Evolutionary conservation across 345 rosid genomes (phyloP).

Genomic region (Raphanus raphanistrum): DNA sequence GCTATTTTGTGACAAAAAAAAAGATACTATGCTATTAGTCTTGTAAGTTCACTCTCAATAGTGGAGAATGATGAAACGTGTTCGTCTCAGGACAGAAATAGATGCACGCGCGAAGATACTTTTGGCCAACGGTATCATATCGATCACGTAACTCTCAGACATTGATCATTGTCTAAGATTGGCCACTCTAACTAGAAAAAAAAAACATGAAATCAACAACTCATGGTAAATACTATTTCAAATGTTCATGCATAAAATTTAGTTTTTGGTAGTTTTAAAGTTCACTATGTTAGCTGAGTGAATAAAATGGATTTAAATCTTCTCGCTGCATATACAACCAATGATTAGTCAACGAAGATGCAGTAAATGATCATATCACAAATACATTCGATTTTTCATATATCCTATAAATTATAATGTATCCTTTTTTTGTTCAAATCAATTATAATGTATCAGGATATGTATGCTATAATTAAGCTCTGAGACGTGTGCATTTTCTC

Average conservation of each 20-base stretch:
- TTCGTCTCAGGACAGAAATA: not conserved
- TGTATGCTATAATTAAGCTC: not conserved
- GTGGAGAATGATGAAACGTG: not conserved
- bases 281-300: not conserved
- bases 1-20: too few relatives aligned
- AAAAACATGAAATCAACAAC: not conserved
- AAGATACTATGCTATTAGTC: not conserved
- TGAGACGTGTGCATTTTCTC: not conserved
- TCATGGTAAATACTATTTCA: not conserved
- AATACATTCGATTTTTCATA: not conserved
- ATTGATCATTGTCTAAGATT: not conserved
- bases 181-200: not conserved
- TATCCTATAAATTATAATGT: not conserved
- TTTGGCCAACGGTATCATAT: not conserved
- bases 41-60: not conserved
- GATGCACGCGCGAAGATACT: not conserved
- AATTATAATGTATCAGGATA: not conserved
- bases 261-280: not conserved
- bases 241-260: not conserved
- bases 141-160: not conserved
- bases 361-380: not conserved
- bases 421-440: too few relatives aligned
- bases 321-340: not conserved
- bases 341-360: not conserved
- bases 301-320: not conserved